Evolutionary conservation across 768 basidiomycete species (phyloP).

Genomic region (Suillus americanus): DNA sequence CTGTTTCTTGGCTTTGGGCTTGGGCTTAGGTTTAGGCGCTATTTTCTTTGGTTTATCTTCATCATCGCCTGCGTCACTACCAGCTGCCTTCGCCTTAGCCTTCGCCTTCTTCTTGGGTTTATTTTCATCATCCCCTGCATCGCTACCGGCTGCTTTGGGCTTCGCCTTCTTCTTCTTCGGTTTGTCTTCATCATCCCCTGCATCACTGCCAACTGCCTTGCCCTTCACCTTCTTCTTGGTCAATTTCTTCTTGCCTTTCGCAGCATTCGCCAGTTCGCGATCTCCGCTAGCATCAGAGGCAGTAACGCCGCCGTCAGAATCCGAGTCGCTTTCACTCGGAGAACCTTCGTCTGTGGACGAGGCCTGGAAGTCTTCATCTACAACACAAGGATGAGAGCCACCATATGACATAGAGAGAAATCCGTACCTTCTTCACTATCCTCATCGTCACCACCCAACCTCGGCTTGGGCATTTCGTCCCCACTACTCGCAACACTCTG

Average conservation of each 20-base stretch:
- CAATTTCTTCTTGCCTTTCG: constrained; percentile 35
- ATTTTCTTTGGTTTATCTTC: constrained; percentile 44
- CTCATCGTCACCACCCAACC: constrained; percentile 57
- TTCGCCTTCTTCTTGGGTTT: constrained; percentile 52
- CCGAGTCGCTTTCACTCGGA: constrained; percentile 71
- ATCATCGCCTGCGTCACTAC: constrained; percentile 35
- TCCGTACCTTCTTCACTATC: constrained; percentile 70
- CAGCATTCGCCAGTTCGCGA: constrained; percentile 51
- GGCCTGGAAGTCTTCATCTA: constrained; percentile 90
- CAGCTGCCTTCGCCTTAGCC: constrained; percentile 35
- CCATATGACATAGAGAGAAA: constrained; percentile 1
- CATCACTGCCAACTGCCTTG: constrained; percentile 42
- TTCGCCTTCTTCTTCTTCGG: constrained; percentile 52
- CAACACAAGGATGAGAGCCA: constrained; percentile 8
- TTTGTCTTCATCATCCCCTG: constrained; percentile 39
- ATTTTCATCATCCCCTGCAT: constrained; percentile 37
- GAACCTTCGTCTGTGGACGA: constrained; percentile 88
- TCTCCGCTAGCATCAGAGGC: constrained; percentile 87
- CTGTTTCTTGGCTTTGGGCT: constrained; percentile 42
- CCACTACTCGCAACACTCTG: constrained; percentile 76
- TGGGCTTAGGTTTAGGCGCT: constrained; percentile 42
- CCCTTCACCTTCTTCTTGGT: constrained; percentile 46
- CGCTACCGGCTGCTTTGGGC: constrained; percentile 26
- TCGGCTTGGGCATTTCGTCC: constrained; percentile 54
- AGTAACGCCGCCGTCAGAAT: constrained; percentile 64